Percentiles rank a stretch among this genome's conserved stretches.
Conservation (phyloP, 2,329 filamentous ascomycete genomes). For the Fusarium longipes region DNA sequence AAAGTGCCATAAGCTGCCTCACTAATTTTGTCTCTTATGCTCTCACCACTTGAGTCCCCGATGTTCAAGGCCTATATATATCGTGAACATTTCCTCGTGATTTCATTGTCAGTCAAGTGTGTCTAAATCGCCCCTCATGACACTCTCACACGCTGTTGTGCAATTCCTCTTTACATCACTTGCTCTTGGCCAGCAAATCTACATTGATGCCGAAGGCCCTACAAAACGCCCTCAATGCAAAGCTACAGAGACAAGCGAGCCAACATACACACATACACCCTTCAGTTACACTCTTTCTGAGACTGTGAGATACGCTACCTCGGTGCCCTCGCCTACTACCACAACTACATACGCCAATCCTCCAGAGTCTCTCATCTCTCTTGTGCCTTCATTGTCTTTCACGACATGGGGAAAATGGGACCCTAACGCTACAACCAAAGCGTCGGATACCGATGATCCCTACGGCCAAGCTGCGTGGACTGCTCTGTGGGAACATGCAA, state of each 20-base stretch:
- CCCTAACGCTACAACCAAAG: conserved; percentile 44
- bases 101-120: neutral
- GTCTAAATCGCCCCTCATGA: conserved; percentile 24
- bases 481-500: conserved; percentile 49
- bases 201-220: conserved; percentile 42
- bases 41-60: neutral
- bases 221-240: conserved; percentile 47
- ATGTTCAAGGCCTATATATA: conserved; percentile 7
- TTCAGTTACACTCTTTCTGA: conserved; percentile 50
- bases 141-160: conserved; percentile 15
- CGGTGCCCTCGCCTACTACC: conserved; percentile 46
- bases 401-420: conserved; percentile 53
- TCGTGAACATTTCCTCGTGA: neutral
- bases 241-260: conserved; percentile 31
- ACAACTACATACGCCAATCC: conserved; percentile 49
- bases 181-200: conserved; percentile 46
- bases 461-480: conserved; percentile 50
- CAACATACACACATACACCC: conserved; percentile 45
- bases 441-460: conserved; percentile 46
- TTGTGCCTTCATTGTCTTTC: conserved; percentile 46
- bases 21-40: neutral
- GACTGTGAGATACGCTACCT: conserved; percentile 50
- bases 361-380: conserved; percentile 41
- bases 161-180: conserved; percentile 38
- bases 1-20: neutral